Conservation (phyloP, 2,329 filamentous ascomycete species). For the Aspergillus clavatus region DNA sequence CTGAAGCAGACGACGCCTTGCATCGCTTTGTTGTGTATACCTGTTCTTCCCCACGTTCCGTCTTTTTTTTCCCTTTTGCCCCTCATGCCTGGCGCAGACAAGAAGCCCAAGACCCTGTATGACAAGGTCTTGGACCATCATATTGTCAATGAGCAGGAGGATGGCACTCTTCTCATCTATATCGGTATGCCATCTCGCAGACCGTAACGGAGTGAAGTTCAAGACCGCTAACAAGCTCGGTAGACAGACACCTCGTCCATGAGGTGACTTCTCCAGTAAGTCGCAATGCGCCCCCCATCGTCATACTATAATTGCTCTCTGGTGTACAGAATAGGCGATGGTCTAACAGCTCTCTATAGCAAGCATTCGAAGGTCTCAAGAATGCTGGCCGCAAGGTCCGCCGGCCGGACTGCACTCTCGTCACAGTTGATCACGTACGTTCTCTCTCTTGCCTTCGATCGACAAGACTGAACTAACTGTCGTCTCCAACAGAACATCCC, state of each 20-base stretch:
- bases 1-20: not conserved
- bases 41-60: not conserved
- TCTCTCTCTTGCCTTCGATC: conserved; percentile 6
- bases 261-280: conserved; percentile 94
- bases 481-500: conserved; percentile 81
- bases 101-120: conserved; percentile 78
- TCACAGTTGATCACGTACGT: conserved; percentile 92
- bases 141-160: conserved; percentile 89
- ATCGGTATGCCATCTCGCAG: conserved; percentile 61
- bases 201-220: too few species aligned
- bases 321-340: not conserved
- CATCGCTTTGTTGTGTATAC: not conserved
- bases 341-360: conserved; percentile 47
- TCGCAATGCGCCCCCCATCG: conserved; percentile 12
- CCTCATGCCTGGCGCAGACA: conserved; percentile 71
- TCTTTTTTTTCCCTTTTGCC: conserved; percentile 10
- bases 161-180: conserved; percentile 88
- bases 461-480: conserved; percentile 7
- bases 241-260: conserved; percentile 92
- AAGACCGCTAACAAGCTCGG: conserved; percentile 19
- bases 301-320: not conserved
- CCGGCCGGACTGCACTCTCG: conserved; percentile 92
- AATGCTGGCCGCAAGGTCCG: conserved; percentile 85
- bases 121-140: conserved; percentile 96
- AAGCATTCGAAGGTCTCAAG: conserved; percentile 94